Base-by-base conservation (phyloP, 192 early-diverging fungal species). In the Coemansia aciculifera region DNA sequence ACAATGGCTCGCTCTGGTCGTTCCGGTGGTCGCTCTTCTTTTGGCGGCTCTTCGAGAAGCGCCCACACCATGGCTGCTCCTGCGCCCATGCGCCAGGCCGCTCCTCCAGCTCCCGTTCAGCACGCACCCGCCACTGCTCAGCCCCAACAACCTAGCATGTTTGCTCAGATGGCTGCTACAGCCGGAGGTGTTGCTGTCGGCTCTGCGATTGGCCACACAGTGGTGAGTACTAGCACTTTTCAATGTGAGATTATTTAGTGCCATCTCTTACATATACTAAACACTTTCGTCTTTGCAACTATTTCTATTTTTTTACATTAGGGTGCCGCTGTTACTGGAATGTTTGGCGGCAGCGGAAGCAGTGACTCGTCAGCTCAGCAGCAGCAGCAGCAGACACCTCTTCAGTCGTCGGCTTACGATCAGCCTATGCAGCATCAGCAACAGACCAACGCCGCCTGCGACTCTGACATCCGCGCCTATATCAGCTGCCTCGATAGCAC, bases 151-250 rank as follows among this genome's bases (percentile, higher is more conserved):
- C 90, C 91, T 29, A 90, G 90, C 42, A 66, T 93, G 39, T 71
- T 83, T 72, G 66, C 77, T 17, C 77, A 95, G 83, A 94, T 95
- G 92, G 95, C 93, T n/a, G 85, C 93, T 15, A 95, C 95, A 23
- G 95, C 94, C 62, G 95, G 92, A 48, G 94, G 94, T 84, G 93
- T 94, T 46, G 95, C 94, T 67, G 90, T 97, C n/a, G 95, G 94
- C 57, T 89, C 88, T 59, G 91, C 91, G 48, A 86, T 93, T 38
- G 91, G 89, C 52, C 86, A 88, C 71, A 84, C 88, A 68, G 77
- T 86, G 34, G 75, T 78, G 75, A 74, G 85, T 69, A 34, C 21
- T 63, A 39, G 23, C 38, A 37, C 37, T 24, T n/a, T 42, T n/a
- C n/a, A n/a, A n/a, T n/a, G n/a, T n/a, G n/a, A n/a, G n/a, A n/a